These are phyloP conservation scores for Casuarina cunninghamiana DNA, from an alignment of 306 rosid species.

Conservation along the genomic window DNA sequence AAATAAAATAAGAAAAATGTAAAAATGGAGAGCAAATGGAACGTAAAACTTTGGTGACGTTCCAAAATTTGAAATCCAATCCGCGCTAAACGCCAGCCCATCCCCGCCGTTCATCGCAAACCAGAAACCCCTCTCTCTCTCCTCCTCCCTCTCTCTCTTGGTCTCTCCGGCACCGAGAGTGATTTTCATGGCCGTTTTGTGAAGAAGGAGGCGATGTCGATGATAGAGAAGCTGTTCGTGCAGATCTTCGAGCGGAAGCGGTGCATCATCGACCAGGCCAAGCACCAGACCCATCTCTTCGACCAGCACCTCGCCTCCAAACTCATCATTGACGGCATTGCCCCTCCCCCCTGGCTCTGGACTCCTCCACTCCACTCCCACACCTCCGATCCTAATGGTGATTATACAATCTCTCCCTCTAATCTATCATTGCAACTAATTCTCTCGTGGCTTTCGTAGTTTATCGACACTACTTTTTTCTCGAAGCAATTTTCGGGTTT, in stretches of 20 bases:
- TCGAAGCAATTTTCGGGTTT: background rate
- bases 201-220: conserved; percentile 42
- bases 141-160: background rate
- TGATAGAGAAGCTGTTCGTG: conserved; percentile 64
- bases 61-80: conserved; percentile 34
- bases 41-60: background rate
- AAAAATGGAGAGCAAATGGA: background rate
- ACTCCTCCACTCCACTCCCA: conserved; percentile 35
- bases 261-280: conserved; percentile 68
- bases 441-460: background rate
- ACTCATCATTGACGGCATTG: conserved; percentile 74
- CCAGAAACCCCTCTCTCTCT: conserved; percentile 2
- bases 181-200: conserved; percentile 8
- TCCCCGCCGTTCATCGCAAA: conserved; percentile 21
- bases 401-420: background rate
- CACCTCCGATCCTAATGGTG: conserved; percentile 52
- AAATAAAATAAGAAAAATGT: background rate
- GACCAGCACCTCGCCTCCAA: conserved; percentile 71
- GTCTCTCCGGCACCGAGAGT: background rate
- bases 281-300: conserved; percentile 61
- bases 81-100: conserved; percentile 38
- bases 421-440: background rate
- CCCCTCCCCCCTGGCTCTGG: conserved; percentile 79
- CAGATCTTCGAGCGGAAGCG: conserved; percentile 78
- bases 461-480: background rate